Conservation (phyloP, 2,329 filamentous ascomycete species). For the Hymenoscyphus infarciens region DNA sequence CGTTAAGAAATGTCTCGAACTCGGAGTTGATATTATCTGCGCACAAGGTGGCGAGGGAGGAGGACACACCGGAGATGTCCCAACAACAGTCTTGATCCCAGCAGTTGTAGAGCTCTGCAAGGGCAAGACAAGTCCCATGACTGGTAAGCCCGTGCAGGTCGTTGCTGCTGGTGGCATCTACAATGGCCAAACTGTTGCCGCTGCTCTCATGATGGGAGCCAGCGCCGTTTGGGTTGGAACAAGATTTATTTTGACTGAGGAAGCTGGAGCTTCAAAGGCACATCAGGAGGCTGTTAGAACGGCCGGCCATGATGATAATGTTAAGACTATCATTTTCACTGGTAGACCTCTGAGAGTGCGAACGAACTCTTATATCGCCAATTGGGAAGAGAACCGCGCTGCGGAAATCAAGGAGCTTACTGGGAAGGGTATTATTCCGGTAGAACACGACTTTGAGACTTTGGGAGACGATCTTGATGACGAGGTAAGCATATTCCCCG, state of each 20-base stretch:
- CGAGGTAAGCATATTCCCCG: slow-evolving; percentile 18
- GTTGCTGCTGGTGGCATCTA: slow-evolving; percentile 91
- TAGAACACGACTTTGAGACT: slow-evolving; percentile 90
- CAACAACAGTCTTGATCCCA: slow-evolving; percentile 85
- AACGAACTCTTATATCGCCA: slow-evolving; percentile 87
- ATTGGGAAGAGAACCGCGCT: slow-evolving; percentile 92
- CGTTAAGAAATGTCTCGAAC: slow-evolving; percentile 89
- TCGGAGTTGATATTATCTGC: slow-evolving; percentile 94
- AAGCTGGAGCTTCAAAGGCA: slow-evolving; percentile 87
- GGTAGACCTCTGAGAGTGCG: slow-evolving; percentile 91
- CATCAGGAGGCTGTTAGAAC: slow-evolving; percentile 96
- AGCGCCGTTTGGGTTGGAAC: slow-evolving; percentile 95
- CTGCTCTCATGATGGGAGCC: slow-evolving; percentile 88
- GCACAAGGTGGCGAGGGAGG: slow-evolving; percentile 97
- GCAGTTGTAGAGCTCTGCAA: slow-evolving; percentile 79
- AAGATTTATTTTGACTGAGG: slow-evolving; percentile 87
- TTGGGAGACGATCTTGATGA: slow-evolving; percentile 64
- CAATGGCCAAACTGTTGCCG: slow-evolving; percentile 86
- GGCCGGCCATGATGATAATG: slow-evolving; percentile 88
- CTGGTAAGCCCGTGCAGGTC: slow-evolving; percentile 82
- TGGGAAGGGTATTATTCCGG: slow-evolving; percentile 83
- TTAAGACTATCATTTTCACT: slow-evolving; percentile 98
- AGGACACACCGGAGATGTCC: slow-evolving; percentile 92
- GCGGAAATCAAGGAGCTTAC: slow-evolving; percentile 92
- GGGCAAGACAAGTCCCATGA: slow-evolving; percentile 81